Evolutionary conservation across 305 asterid species (phyloP), one percentile per base, ranked within the genome.

Genomic region (Striga hermonthica): DNA sequence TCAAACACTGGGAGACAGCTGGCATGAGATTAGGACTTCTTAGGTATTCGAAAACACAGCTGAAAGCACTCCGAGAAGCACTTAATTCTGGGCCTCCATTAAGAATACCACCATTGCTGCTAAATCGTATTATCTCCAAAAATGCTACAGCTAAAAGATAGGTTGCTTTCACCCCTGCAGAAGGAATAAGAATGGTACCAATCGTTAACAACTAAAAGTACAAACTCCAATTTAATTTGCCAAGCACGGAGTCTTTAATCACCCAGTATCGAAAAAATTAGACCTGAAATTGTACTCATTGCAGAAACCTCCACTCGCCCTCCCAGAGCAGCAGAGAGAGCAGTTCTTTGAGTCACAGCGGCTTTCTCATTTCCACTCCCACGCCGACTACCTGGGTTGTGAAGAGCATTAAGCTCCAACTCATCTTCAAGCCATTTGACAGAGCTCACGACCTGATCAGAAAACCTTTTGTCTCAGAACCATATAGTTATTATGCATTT

Each of bases 371-470:
- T 94, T 75, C 98, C 97, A 70, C 82, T 88, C 31, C 97, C 99
- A 57, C 90, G 86, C 72, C 89, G 84, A 74, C 98, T 95, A 75
- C 96, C 95, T 55, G 99, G 99, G 82, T 88, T 91, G 77, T 95
- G 99, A 78, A 95, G 97, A 67, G 98, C 96, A 74, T 91, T 95
- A 64, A 95, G 96, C 84, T 95, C 99, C 87, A 95, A 81, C 86
- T 95, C 99, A 85, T 94, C 99, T 81, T 94, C 99, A 78, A 94
- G 99, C 99, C 99, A 94, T 75, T 94, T 91, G 74, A 94, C 99
- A 62, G 99, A 89, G 85, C 99, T 95, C 74, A 95, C 99, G 66
- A 95, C 99, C 99, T 95, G 86, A 48, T 12, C 71, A 77, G 40
- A n/a, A 14, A 57, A 74, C 44, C 50, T 50, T 61, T 62, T 36